These are phyloP conservation scores for Sporisorium iseilematis-ciliati DNA, from an alignment of 1,284 basidiomycete species.

Conservation along the genomic window DNA sequence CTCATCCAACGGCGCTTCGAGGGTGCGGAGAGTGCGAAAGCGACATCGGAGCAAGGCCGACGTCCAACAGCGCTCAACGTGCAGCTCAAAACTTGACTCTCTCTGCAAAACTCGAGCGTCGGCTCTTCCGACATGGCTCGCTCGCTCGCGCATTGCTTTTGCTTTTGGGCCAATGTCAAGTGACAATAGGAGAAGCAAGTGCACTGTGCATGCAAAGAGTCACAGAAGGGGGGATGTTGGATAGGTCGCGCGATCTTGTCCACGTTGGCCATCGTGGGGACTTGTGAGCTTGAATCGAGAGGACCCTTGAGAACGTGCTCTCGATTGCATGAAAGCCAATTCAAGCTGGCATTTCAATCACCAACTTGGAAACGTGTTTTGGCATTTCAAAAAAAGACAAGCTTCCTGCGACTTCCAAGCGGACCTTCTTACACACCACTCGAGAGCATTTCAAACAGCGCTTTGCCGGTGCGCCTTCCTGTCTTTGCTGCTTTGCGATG, in stretches of 20 bases:
- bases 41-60: background rate
- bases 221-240: slow-evolving; percentile 5
- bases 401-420: background rate
- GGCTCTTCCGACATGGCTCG: slow-evolving; percentile 2
- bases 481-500: no score
- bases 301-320: slow-evolving; percentile 48
- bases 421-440: no score
- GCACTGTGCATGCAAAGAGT: background rate
- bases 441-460: no score
- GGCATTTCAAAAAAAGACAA: slow-evolving; percentile 3
- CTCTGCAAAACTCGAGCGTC: slow-evolving; percentile 1
- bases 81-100: background rate
- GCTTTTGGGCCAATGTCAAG: background rate
- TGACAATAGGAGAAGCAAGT: no score
- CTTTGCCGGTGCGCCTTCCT: no score
- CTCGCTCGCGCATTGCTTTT: background rate
- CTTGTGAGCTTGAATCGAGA: slow-evolving; percentile 1
- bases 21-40: background rate
- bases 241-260: slow-evolving; percentile 52
- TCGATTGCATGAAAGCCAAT: slow-evolving; percentile 4
- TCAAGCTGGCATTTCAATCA: slow-evolving; percentile 1
- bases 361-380: slow-evolving; percentile 21
- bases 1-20: background rate
- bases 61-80: slow-evolving; percentile 12
- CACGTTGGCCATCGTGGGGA: slow-evolving; percentile 38